phyloP scores from a whole-genome alignment of 306 rosid genomes.

The Vigna reflexopilosa region DNA sequence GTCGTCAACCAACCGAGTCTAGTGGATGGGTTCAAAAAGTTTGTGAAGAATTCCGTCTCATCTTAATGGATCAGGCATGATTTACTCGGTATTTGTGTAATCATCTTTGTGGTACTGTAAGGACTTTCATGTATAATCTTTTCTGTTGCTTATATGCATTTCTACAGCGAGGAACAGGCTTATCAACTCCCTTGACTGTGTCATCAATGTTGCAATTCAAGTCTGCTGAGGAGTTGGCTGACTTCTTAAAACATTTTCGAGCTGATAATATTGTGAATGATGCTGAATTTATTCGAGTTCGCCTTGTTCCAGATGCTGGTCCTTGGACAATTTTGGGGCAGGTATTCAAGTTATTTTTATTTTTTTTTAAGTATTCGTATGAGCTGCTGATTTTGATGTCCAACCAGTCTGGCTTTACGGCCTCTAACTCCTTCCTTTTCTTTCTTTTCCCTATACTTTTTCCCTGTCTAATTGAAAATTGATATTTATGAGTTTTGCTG shows the following conservation, averaged over 20 bases:
- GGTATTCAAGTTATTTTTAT: slow-evolving; percentile 57
- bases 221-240: slow-evolving; percentile 67
- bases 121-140: slow-evolving; percentile 24
- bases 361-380: slow-evolving; percentile 28
- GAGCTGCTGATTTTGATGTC: slow-evolving; percentile 35
- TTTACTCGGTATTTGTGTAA: slow-evolving; percentile 38
- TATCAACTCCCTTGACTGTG: slow-evolving; percentile 86
- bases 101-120: slow-evolving; percentile 15
- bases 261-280: slow-evolving; percentile 94
- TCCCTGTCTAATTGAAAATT: slow-evolving; percentile 2
- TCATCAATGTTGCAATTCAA: slow-evolving; percentile 87
- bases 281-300: slow-evolving; percentile 86
- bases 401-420: slow-evolving; percentile 1
- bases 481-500: neutral
- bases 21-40: slow-evolving; percentile 93
- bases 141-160: slow-evolving; percentile 37
- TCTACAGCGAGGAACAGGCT: slow-evolving; percentile 97
- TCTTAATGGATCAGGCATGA: slow-evolving; percentile 95
- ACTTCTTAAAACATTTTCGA: slow-evolving; percentile 80
- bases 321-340: slow-evolving; percentile 96
- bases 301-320: slow-evolving; percentile 82
- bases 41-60: slow-evolving; percentile 81
- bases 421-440: neutral
- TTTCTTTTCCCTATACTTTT: neutral
- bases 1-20: slow-evolving; percentile 79